Evolutionary conservation across 768 basidiomycete genomes (phyloP).

Genomic region (Neoboletus subvelutipes): DNA sequence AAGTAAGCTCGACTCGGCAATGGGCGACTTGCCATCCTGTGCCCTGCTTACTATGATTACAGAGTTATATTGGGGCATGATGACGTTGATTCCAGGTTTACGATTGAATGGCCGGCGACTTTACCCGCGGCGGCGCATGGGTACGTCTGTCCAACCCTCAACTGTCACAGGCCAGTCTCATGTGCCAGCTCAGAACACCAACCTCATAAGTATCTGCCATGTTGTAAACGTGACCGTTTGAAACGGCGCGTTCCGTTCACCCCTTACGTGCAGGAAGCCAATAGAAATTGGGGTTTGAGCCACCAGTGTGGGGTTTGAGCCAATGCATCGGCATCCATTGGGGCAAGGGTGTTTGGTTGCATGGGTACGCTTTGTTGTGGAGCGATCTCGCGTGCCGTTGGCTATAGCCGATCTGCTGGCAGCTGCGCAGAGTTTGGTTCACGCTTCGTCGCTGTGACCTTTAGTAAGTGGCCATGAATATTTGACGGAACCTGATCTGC

Average conservation of each 20-base stretch:
- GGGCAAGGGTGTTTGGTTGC: background rate
- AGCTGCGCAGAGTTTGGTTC: background rate
- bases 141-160: background rate
- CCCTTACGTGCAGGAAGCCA: background rate
- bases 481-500: constrained; percentile 12
- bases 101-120: background rate
- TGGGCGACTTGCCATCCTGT: background rate
- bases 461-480: background rate
- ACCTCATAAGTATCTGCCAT: background rate
- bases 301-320: background rate
- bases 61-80: background rate
- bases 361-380: constrained; percentile 5
- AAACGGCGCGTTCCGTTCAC: background rate
- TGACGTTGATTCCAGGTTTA: background rate
- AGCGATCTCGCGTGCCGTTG: constrained; percentile 8
- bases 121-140: background rate
- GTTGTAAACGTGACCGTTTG: background rate
- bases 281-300: background rate
- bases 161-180: background rate
- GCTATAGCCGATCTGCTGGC: background rate
- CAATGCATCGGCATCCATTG: too few relatives aligned
- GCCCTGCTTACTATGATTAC: background rate
- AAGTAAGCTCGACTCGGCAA: background rate
- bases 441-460: background rate
- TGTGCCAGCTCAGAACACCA: background rate